Percentiles rank a stretch among this genome's conserved stretches.
phyloP scores from a whole-genome alignment of 2,329 filamentous ascomycete species.

The Thermothelomyces thermophilus region DNA sequence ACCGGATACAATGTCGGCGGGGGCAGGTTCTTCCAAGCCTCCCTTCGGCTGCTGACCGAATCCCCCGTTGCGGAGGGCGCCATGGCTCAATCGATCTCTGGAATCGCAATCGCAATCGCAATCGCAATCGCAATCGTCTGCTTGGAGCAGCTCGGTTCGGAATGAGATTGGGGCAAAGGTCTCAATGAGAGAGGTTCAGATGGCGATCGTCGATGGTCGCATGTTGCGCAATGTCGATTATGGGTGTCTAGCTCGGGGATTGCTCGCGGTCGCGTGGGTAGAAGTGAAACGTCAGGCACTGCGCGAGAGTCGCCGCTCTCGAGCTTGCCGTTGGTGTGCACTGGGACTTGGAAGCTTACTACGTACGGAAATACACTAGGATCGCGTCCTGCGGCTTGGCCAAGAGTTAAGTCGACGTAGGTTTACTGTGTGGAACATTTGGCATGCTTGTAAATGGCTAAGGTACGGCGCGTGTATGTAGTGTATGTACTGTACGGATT shows the following conservation, averaged over 20 bases:
- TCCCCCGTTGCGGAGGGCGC: conserved; percentile 47
- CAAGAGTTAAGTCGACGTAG: too few relatives aligned
- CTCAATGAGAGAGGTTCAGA: background rate
- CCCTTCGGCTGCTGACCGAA: conserved; percentile 34
- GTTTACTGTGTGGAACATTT: too few relatives aligned
- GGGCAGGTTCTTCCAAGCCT: conserved; percentile 41
- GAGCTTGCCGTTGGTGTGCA: conserved; percentile 1
- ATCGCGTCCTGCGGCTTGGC: too few relatives aligned
- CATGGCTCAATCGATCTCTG: conserved; percentile 32
- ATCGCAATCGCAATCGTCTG: too few relatives aligned
- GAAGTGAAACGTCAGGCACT: background rate
- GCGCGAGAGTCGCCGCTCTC: background rate
- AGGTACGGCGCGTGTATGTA: too few relatives aligned
- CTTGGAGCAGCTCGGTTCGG: too few relatives aligned
- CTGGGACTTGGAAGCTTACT: too few relatives aligned
- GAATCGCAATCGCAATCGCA: too few relatives aligned
- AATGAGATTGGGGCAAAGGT: too few relatives aligned
- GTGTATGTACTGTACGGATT: too few relatives aligned
- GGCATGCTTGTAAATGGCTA: too few relatives aligned
- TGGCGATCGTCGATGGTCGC: background rate
- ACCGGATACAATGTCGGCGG: conserved; percentile 53
- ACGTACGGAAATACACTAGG: too few relatives aligned
- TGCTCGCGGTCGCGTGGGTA: background rate
- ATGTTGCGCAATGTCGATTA: background rate
- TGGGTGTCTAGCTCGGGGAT: background rate